phyloP scores from a whole-genome alignment of 2,329 filamentous ascomycete genomes.

The Sphaerulina populicola region DNA sequence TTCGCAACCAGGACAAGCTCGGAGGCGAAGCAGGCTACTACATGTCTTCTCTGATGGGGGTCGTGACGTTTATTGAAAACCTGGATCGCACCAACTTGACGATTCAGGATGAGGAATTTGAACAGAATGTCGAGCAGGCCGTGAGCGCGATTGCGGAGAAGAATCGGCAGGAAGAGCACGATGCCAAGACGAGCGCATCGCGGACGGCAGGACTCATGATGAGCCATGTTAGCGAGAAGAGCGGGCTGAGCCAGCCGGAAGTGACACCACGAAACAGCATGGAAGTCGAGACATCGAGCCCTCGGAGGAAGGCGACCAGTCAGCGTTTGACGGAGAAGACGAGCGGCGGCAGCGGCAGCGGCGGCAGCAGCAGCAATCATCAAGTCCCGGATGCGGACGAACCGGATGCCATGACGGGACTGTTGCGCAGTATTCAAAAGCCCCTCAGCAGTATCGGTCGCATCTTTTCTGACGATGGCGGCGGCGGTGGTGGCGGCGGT shows the following conservation, averaged over 20 bases:
- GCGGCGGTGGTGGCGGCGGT: not conserved
- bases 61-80: conserved; percentile 92
- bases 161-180: conserved; percentile 55
- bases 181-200: conserved; percentile 22
- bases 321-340: conserved; percentile 32
- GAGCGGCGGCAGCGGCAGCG: conserved; percentile 9
- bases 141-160: conserved; percentile 93
- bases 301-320: conserved; percentile 51
- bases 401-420: conserved; percentile 69
- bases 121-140: conserved; percentile 88
- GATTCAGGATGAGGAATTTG: conserved; percentile 90
- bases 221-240: conserved; percentile 41
- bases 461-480: conserved; percentile 72
- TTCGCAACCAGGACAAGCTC: conserved; percentile 94
- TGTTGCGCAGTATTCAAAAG: conserved; percentile 82
- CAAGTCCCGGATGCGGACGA: conserved; percentile 42
- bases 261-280: conserved; percentile 52
- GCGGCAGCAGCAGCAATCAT: conserved; percentile 15
- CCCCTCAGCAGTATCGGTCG: conserved; percentile 86
- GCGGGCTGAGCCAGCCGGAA: conserved; percentile 47
- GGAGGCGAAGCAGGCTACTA: conserved; percentile 98
- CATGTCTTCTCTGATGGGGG: conserved; percentile 88
- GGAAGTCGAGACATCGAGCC: conserved; percentile 52
- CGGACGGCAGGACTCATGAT: conserved; percentile 33
- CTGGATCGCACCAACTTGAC: conserved; percentile 90